These are phyloP conservation scores for Colletotrichum sp. DNA, from an alignment of 2,329 filamentous ascomycete species.

Conservation along the genomic window DNA sequence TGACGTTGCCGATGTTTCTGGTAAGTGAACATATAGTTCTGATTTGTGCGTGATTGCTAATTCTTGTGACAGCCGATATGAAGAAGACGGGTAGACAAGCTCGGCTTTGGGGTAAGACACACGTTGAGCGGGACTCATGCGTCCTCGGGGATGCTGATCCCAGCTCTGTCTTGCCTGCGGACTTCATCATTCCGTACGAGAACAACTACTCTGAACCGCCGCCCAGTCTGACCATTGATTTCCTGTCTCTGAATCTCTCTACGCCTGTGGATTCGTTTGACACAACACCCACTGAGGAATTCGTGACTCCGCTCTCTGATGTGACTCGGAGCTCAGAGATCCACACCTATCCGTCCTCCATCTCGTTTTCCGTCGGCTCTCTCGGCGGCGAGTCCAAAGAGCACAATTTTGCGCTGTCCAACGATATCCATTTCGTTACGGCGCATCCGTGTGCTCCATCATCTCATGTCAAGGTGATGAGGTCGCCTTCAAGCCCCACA, in stretches of 20 bases:
- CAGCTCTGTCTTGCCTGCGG: constrained; percentile 59
- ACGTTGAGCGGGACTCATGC: constrained; percentile 63
- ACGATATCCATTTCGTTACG: constrained; percentile 70
- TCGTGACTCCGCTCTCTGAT: constrained; percentile 42
- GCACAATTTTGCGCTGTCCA: constrained; percentile 50
- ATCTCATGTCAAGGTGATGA: constrained; percentile 60
- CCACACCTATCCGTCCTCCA: constrained; percentile 43
- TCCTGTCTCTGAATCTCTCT: constrained; percentile 56
- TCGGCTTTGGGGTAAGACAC: constrained; percentile 65
- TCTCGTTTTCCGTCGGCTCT: constrained; percentile 42
- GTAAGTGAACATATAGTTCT: constrained; percentile 37
- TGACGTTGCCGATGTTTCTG: constrained; percentile 56
- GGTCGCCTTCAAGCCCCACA: constrained; percentile 63
- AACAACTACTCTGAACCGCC: constrained; percentile 54
- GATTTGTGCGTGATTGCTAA: neutral
- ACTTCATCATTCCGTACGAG: constrained; percentile 67
- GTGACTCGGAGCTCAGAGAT: constrained; percentile 32
- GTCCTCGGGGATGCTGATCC: constrained; percentile 64
- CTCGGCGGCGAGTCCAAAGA: constrained; percentile 45
- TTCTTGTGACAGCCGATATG: constrained; percentile 46
- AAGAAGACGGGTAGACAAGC: constrained; percentile 58
- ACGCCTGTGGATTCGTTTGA: constrained; percentile 47
- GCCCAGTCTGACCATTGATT: constrained; percentile 51
- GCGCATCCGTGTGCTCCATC: constrained; percentile 69
- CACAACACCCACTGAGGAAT: constrained; percentile 47